phyloP scores from a whole-genome alignment of 768 basidiomycete genomes.

The Russula brevipes region DNA sequence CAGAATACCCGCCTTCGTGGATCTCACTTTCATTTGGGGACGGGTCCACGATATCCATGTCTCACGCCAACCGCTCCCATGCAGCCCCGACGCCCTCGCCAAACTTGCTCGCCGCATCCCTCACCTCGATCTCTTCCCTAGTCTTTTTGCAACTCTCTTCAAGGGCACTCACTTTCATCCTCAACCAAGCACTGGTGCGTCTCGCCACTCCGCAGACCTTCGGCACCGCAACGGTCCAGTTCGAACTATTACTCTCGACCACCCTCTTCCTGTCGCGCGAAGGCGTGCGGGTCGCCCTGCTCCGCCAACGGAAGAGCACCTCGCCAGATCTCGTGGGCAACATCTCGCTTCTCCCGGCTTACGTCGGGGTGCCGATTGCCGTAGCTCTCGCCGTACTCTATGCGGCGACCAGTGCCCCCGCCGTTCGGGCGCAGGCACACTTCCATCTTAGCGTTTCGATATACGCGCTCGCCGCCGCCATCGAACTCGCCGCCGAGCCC shows the following conservation, averaged over 20 bases:
- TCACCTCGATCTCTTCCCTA: slow-evolving; percentile 54
- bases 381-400: slow-evolving; percentile 51
- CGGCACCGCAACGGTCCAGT: slow-evolving; percentile 89
- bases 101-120: slow-evolving; percentile 35
- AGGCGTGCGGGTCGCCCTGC: slow-evolving; percentile 80
- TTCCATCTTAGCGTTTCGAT: slow-evolving; percentile 59
- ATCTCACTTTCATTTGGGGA: background rate
- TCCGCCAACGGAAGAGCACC: slow-evolving; percentile 44
- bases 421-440: slow-evolving; percentile 55
- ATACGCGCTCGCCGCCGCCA: slow-evolving; percentile 68
- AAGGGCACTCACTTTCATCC: slow-evolving; percentile 74
- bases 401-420: slow-evolving; percentile 43
- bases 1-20: background rate
- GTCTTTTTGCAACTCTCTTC: slow-evolving; percentile 84
- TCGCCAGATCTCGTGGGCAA: slow-evolving; percentile 34
- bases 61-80: background rate
- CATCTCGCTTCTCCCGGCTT: slow-evolving; percentile 59
- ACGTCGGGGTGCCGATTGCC: slow-evolving; percentile 65
- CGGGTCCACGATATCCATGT: background rate
- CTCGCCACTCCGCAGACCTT: slow-evolving; percentile 80
- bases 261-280: slow-evolving; percentile 93
- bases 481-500: slow-evolving; percentile 81
- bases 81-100: background rate
- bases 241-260: slow-evolving; percentile 85
- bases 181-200: slow-evolving; percentile 85